Conservation (phyloP, 371 early-diverging fungal genomes). For the Mucor indicus region DNA sequence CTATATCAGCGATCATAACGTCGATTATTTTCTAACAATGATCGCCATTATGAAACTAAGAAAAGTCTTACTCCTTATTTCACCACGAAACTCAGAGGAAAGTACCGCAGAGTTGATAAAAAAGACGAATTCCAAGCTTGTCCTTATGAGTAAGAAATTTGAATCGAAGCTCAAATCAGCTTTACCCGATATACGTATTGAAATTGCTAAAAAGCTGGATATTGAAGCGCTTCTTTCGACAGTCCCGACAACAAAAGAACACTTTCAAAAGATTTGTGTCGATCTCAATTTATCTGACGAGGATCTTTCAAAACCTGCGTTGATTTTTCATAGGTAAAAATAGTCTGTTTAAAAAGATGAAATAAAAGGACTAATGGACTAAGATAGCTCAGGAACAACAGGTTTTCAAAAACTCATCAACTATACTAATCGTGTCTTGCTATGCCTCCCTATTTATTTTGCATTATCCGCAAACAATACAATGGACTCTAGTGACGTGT, state of each 20-base stretch:
- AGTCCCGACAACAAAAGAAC: background rate
- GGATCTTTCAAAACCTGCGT: conserved; percentile 8
- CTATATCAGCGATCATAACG: conserved; percentile 22
- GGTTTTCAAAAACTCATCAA: conserved; percentile 21
- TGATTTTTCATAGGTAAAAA: conserved; percentile 16
- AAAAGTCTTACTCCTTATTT: conserved; percentile 14
- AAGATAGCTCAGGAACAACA: conserved; percentile 20
- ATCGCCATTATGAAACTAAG: conserved; percentile 28
- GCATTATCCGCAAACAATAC: no score
- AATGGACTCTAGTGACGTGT: no score
- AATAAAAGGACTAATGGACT: background rate
- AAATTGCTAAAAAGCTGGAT: conserved; percentile 3
- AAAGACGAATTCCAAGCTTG: conserved; percentile 14
- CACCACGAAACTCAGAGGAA: conserved; percentile 32
- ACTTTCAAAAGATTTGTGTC: no score
- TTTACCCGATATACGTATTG: background rate
- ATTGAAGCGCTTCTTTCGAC: conserved; percentile 8
- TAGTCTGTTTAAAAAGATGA: background rate
- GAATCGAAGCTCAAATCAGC: background rate
- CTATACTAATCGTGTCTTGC: conserved; percentile 12
- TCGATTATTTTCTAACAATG: conserved; percentile 14
- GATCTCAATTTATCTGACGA: conserved; percentile 3
- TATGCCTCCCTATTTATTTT: background rate
- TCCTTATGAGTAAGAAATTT: conserved; percentile 20
- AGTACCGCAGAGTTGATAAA: conserved; percentile 20